Percentiles rank a stretch among this genome's conserved stretches.
These are phyloP conservation scores for Yarrowia yakushimensis DNA, from an alignment of 805 yeast species.

Conservation along the genomic window DNA sequence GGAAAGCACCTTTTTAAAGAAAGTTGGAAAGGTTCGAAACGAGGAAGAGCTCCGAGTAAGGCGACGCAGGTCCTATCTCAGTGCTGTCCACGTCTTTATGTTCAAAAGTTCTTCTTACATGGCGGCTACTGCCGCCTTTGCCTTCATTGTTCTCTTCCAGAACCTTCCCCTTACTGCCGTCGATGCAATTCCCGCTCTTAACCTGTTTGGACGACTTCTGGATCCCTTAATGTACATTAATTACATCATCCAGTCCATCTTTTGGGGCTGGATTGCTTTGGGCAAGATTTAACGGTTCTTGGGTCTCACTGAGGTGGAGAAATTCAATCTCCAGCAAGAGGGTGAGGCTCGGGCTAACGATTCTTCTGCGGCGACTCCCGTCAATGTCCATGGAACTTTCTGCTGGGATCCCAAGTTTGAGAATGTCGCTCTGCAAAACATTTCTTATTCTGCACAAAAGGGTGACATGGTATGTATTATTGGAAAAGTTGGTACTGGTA, in stretches of 20 bases:
- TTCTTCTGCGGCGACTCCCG: constrained; percentile 18
- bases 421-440: constrained; percentile 45
- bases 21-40: constrained; percentile 77
- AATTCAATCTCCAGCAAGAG: not conserved
- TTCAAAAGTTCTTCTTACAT: constrained; percentile 86
- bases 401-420: constrained; percentile 44
- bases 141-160: constrained; percentile 61
- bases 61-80: constrained; percentile 64
- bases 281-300: constrained; percentile 80
- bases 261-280: constrained; percentile 84
- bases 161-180: constrained; percentile 77
- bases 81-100: constrained; percentile 67
- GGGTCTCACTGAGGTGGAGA: constrained; percentile 43
- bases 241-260: constrained; percentile 72
- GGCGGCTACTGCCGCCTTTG: constrained; percentile 88
- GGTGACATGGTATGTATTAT: constrained; percentile 75
- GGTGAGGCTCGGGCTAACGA: constrained; percentile 36
- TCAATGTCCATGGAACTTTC: constrained; percentile 25
- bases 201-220: constrained; percentile 62
- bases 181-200: constrained; percentile 66
- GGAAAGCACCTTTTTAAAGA: constrained; percentile 81
- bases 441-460: constrained; percentile 52
- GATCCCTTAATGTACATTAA: constrained; percentile 62
- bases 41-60: constrained; percentile 78
- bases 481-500: constrained; percentile 81